Evolutionary conservation across 495 filamentous ascomycete species (phyloP).

Genomic region (Staphylotrichum tortipilum): DNA sequence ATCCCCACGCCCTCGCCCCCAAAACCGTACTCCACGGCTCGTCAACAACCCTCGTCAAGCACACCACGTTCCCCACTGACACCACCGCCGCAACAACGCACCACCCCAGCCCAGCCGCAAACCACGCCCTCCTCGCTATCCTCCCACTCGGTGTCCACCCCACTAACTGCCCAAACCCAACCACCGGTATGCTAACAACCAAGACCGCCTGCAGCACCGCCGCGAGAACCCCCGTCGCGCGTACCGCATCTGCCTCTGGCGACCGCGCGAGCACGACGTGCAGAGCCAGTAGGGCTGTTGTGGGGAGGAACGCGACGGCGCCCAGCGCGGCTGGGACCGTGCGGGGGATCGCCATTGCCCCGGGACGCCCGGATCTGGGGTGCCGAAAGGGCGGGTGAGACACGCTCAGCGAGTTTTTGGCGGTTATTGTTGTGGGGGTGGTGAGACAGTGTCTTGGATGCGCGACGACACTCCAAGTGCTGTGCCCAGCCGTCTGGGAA

Average conservation of each 20-base stretch:
- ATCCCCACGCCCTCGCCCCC: conserved; percentile 19
- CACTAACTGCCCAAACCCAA: no score
- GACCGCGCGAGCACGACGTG: conserved; percentile 35
- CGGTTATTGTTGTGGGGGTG: no score
- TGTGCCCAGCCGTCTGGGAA: neutral
- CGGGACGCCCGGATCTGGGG: neutral
- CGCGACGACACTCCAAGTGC: no score
- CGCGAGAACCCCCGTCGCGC: conserved; percentile 28
- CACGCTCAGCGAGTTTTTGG: neutral
- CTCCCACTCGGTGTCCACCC: conserved; percentile 14
- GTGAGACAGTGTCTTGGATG: no score
- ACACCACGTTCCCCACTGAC: conserved; percentile 31
- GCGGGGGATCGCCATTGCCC: conserved; percentile 28
- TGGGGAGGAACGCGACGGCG: conserved; percentile 29
- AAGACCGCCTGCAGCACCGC: conserved; percentile 28
- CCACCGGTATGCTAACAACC: conserved; percentile 21
- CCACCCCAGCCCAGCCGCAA: conserved; percentile 26
- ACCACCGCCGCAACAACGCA: conserved; percentile 32
- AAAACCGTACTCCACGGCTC: conserved; percentile 24
- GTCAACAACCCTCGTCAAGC: conserved; percentile 22
- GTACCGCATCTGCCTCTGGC: conserved; percentile 24
- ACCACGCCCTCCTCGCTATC: conserved; percentile 25
- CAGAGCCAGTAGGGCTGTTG: conserved; percentile 30
- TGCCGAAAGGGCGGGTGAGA: conserved; percentile 1
- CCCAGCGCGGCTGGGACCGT: conserved; percentile 31